Evolutionary conservation across 768 basidiomycete species (phyloP).

Genomic region (Tylopilus felleus): DNA sequence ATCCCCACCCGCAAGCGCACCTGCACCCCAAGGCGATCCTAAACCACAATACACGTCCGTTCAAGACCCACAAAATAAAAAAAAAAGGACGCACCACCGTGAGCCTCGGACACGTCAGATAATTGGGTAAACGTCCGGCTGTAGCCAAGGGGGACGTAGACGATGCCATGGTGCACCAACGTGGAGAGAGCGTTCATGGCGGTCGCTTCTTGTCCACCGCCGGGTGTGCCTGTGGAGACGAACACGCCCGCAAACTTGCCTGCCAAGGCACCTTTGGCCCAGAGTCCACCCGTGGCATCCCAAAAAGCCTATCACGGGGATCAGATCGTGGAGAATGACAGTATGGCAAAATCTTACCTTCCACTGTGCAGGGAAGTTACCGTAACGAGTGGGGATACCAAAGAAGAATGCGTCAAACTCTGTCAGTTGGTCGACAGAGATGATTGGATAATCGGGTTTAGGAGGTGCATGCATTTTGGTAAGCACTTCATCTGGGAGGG

Average conservation of each 20-base stretch:
- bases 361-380: conserved; percentile 50
- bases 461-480: conserved; percentile 64
- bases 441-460: conserved; percentile 54
- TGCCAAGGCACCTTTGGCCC: conserved; percentile 53
- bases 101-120: conserved; percentile 45
- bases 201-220: conserved; percentile 76
- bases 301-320: conserved; percentile 53
- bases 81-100: conserved; percentile 47
- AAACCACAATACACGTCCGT: neutral
- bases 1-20: conserved; percentile 47
- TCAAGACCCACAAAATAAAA: neutral
- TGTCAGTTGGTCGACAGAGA: conserved; percentile 11
- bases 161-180: conserved; percentile 68
- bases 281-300: conserved; percentile 69
- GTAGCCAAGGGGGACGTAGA: conserved; percentile 72
- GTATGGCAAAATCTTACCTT: conserved; percentile 43
- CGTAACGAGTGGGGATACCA: conserved; percentile 45
- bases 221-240: conserved; percentile 63
- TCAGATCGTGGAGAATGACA: neutral
- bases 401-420: conserved; percentile 40
- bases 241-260: conserved; percentile 80
- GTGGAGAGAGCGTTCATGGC: conserved; percentile 50
- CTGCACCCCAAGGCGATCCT: conserved; percentile 82
- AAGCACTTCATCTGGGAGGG: conserved; percentile 67
- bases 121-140: conserved; percentile 41